Base-by-base conservation (phyloP, 2,329 filamentous ascomycete genomes). In the Ophiostoma angusticollis region DNA sequence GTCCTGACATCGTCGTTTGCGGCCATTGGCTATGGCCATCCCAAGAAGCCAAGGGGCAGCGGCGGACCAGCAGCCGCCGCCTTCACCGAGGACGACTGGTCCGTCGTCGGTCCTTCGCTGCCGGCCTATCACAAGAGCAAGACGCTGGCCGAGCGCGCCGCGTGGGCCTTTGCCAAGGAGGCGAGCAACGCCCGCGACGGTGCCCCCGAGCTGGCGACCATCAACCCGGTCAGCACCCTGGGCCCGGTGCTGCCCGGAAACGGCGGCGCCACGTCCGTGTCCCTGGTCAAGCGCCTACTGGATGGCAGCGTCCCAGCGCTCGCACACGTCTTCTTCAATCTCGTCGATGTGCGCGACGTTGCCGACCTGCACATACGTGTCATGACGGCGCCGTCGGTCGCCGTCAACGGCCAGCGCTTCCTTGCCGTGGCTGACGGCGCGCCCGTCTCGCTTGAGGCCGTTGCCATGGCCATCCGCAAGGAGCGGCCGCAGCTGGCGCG, bases 71-170 rank as follows among this genome's bases (percentile, higher is more conserved):
- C n/a, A n/a, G n/a, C n/a, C n/a, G n/a, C n/a, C n/a, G 16, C 34
- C 5, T 72, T 64, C 47, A 60, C 53, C 43, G 72, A 65, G 53
- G 56, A 51, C 44, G 62, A 63, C 37, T 74, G 70, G 70, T 54
- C 66, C 24, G 49, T 54, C 33, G 52, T 53, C 16, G 55, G 55
- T 16, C 56, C 56, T 1, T 14, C 27, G 1, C 49, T 59, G 5
- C 62, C 58, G 2, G 64, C 63, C 23, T 74, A 74, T 59, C 65
- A 66, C 43, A 67, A 64, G 5, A 68, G 65, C 50, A 72, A 73
- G 59, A 67, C 59, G 33, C 58, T 65, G 1, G 69, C 70, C 29
- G 70, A 73, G 58, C 58, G 57, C 40, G 63, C 68, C 0, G 67
- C 65, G 0, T 73, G 69, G 69, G 63, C 68, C 30, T 72, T 70